Evolutionary conservation across 192 early-diverging fungal genomes (phyloP).

Genomic region (Backusella australiensis): DNA sequence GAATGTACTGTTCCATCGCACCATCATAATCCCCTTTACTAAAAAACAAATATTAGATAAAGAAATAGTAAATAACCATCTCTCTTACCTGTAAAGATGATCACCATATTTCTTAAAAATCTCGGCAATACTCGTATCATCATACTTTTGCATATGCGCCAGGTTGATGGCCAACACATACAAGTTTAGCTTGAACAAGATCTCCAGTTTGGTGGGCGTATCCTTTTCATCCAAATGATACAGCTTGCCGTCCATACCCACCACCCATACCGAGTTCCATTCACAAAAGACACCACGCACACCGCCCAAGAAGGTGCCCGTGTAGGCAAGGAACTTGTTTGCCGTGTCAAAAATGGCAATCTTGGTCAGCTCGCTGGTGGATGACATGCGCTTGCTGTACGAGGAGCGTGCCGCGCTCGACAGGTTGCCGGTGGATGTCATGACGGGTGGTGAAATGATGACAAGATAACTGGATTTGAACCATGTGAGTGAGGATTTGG

Average conservation of each 20-base stretch:
- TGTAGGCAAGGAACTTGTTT: constrained; percentile 91
- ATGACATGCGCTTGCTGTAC: background rate
- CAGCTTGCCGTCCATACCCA: constrained; percentile 75
- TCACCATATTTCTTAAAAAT: constrained; percentile 82
- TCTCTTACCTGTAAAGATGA: background rate
- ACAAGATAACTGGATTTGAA: constrained; percentile 72
- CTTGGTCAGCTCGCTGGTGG: constrained; percentile 45
- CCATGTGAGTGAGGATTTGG: constrained; percentile 67
- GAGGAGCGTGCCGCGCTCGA: constrained; percentile 32
- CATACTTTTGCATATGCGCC: constrained; percentile 77
- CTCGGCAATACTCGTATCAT: constrained; percentile 81
- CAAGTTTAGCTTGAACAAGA: constrained; percentile 87
- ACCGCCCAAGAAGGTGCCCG: constrained; percentile 70
- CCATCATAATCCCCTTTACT: constrained; percentile 82
- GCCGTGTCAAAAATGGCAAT: constrained; percentile 87
- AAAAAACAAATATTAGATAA: no score
- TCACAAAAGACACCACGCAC: constrained; percentile 75
- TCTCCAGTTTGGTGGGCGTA: constrained; percentile 81
- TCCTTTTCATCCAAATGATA: constrained; percentile 88
- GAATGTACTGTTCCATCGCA: constrained; percentile 90
- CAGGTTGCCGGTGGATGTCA: constrained; percentile 27
- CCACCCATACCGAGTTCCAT: constrained; percentile 89
- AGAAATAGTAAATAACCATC: background rate
- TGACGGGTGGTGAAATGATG: constrained; percentile 61
- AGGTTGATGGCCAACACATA: constrained; percentile 83